Percentiles rank a stretch among this genome's conserved stretches.
phyloP scores from a whole-genome alignment of 176 grass and related monocot species.

The Rhipidocladum racemiflorum region DNA sequence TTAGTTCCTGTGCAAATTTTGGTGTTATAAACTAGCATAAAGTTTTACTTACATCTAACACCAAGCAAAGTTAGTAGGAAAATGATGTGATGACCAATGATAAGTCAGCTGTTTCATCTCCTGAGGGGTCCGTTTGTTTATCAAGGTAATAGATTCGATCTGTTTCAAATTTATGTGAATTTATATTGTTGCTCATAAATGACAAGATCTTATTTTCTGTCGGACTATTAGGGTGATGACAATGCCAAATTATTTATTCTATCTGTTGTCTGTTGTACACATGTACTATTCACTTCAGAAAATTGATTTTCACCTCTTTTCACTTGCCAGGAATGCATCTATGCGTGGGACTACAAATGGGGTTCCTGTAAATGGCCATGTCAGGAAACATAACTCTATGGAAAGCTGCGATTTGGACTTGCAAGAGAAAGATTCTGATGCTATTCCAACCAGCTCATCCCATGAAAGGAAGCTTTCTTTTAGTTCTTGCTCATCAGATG shows the following conservation, averaged over 20 bases:
- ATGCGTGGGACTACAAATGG: constrained; percentile 17
- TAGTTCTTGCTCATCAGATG: constrained; percentile 64
- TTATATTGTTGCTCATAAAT: neutral
- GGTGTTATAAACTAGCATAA: constrained; percentile 12
- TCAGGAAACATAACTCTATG: constrained; percentile 20
- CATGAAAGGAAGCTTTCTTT: constrained; percentile 62
- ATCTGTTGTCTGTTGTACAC: neutral
- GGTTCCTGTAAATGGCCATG: constrained; percentile 2
- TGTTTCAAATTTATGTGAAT: neutral
- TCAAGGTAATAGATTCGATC: constrained; percentile 31
- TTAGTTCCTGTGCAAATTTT: neutral
- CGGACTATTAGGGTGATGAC: neutral
- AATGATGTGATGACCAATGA: constrained; percentile 35
- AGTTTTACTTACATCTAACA: constrained; percentile 38
- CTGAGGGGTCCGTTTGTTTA: constrained; percentile 38
- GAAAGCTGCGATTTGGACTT: constrained; percentile 35
- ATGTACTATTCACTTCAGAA: neutral
- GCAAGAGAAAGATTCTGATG: constrained; percentile 42
- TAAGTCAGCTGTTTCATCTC: constrained; percentile 50
- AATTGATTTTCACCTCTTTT: constrained; percentile 23
- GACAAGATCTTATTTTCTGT: constrained; percentile 16
- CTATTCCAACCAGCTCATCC: constrained; percentile 25
- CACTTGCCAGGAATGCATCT: constrained; percentile 39
- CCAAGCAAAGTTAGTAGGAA: constrained; percentile 64
- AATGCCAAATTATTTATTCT: neutral